phyloP scores from a whole-genome alignment of 2,329 filamentous ascomycete species.

The Leptographium galeiforme region DNA sequence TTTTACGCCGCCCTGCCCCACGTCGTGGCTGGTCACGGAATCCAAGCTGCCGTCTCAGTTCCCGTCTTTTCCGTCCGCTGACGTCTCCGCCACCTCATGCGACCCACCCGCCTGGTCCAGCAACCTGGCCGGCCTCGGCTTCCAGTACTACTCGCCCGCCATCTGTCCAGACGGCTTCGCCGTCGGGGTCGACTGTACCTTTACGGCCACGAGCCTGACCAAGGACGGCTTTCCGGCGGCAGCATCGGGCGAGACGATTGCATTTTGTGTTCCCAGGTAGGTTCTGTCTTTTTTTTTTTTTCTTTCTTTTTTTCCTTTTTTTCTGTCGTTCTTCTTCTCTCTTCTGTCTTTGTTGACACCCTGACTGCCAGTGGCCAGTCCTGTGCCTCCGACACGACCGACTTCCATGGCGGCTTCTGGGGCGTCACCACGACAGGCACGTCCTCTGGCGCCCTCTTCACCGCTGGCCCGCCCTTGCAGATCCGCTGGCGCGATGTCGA shows the following conservation, averaged over 20 bases:
- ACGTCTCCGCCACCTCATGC: constrained; percentile 13
- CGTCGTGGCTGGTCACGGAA: constrained; percentile 26
- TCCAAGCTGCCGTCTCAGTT: constrained; percentile 24
- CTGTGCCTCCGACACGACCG: constrained; percentile 26
- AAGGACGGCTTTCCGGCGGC: constrained; percentile 9
- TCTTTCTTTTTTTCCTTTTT: neutral
- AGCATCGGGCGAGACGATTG: constrained; percentile 11
- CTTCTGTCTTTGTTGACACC: neutral
- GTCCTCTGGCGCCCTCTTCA: constrained; percentile 11
- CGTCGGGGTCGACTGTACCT: constrained; percentile 18
- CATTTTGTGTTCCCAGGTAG: constrained; percentile 14
- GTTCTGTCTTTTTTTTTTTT: neutral
- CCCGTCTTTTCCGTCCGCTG: constrained; percentile 18
- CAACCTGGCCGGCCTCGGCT: constrained; percentile 22
- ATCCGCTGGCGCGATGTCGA: constrained; percentile 24
- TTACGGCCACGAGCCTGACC: constrained; percentile 6
- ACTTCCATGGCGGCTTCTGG: constrained; percentile 26
- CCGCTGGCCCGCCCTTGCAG: constrained; percentile 24
- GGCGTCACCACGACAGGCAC: constrained; percentile 16
- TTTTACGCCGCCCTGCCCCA: constrained; percentile 25
- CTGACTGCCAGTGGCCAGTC: constrained; percentile 18
- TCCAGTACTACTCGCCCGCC: constrained; percentile 26
- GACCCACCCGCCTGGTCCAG: constrained; percentile 21
- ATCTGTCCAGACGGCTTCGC: constrained; percentile 24
- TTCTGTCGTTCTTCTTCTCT: neutral